Evolutionary conservation across 2,329 filamentous ascomycete species (phyloP), one percentile per base, ranked within the genome.

Genomic region (Penicillium freii): DNA sequence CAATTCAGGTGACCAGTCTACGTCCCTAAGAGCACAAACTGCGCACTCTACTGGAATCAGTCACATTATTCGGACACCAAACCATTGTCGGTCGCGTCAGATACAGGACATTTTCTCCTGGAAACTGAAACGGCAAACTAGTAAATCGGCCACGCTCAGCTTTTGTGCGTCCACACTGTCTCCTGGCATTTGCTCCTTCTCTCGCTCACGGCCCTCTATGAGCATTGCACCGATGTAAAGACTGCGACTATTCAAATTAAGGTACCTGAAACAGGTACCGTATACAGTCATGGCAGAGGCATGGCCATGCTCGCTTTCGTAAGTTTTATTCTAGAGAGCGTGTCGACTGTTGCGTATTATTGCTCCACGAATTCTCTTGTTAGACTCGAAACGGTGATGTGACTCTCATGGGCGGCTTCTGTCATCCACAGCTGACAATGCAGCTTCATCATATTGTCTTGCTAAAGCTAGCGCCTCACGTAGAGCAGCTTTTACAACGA

Each of bases 241-340:
- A 23, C 23, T 23, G 4, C 4, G 4, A 23, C 17, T 54, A 15
- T 54, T 51, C 19, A 54, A 58, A 34, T 27, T 51, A 15, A 47
- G 31, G 27, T 5, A 58, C 29, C 21, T 58, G 9, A 54, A 43
- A 4, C 51, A 55, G 17, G 27, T 58, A 5, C 51, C 45, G 2
- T 55, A 58, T 46, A 58, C 56, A 17, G 46, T 58, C 11, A 58
- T 58, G 56, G 56, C 44, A 17, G 56, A 58, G 10, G 47, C 56
- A 34, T 58, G 56, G 56, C 34, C 51, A 33, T 58, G 56, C 21
- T 58, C 56, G 7, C 43, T 51, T 31, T 58, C 51, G 55, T 57
- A 44, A 40, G 55, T 57, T 6, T 27, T 3, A 48, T 36, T 4
- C 11, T 29, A 5, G 21, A 43, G 2, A 15, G 1, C 17, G 2